A percentile compares a stretch with the other conserved stretches of the same genome.
phyloP scores from a whole-genome alignment of 345 rosid genomes.

The Ceriops tagal region DNA sequence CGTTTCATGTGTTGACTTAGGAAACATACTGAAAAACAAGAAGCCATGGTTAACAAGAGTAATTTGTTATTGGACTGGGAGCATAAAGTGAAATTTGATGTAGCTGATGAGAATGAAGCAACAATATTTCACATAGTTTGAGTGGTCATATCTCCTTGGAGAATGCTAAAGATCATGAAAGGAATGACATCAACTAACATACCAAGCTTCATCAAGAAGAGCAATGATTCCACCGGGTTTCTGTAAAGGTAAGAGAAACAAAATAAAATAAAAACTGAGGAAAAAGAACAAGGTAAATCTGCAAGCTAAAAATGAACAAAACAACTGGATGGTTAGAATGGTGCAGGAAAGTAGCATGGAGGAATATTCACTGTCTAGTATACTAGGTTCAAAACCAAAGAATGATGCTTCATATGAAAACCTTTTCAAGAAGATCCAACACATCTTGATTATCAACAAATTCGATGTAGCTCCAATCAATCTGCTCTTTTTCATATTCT shows the following conservation, averaged over 20 bases:
- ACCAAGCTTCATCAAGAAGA: conserved; percentile 91
- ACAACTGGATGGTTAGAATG: background rate
- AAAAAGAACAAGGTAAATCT: background rate
- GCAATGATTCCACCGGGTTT: conserved; percentile 84
- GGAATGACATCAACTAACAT: conserved; percentile 15
- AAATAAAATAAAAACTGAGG: background rate
- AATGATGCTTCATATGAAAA: conserved; percentile 16
- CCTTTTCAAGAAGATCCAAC: conserved; percentile 92
- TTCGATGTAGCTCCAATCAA: conserved; percentile 95
- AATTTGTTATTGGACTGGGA: conserved; percentile 3
- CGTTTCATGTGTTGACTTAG: conserved; percentile 98
- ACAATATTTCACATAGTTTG: background rate
- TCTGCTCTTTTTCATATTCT: conserved; percentile 92
- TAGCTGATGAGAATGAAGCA: background rate
- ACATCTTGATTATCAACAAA: conserved; percentile 98
- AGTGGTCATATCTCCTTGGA: background rate
- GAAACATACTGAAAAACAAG: conserved; percentile 81
- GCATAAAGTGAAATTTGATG: background rate
- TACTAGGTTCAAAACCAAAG: background rate
- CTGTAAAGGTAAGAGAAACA: conserved; percentile 29
- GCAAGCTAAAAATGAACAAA: background rate
- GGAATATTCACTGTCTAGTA: background rate
- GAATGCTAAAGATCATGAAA: background rate
- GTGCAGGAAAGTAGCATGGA: background rate
- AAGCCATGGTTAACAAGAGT: conserved; percentile 12